Conservation (phyloP, 306 rosid genomes). For the Glycine tomentella region DNA sequence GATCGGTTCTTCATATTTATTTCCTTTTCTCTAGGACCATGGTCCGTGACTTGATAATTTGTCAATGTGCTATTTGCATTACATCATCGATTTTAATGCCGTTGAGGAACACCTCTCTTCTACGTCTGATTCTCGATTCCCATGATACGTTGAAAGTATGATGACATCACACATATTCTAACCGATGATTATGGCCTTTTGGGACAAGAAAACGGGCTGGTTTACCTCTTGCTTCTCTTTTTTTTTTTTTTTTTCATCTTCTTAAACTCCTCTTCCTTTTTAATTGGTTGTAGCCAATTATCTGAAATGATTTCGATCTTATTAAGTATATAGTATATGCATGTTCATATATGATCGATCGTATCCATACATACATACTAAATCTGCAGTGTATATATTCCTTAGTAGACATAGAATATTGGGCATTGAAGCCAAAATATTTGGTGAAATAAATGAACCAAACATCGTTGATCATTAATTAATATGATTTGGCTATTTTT, state of each 20-base stretch:
- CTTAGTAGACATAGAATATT: no score
- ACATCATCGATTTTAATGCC: slow-evolving; percentile 36
- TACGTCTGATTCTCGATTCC: slow-evolving; percentile 10
- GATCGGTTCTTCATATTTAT: not conserved
- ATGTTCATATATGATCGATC: no score
- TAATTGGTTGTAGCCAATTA: slow-evolving; percentile 19
- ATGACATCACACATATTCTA: slow-evolving; percentile 22
- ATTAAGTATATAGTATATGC: not conserved
- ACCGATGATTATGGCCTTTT: not conserved
- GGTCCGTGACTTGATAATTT: slow-evolving; percentile 9
- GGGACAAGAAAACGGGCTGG: not conserved
- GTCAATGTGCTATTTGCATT: slow-evolving; percentile 21
- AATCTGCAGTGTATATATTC: no score
- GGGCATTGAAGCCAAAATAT: slow-evolving; percentile 35
- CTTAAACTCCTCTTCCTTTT: not conserved
- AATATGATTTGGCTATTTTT: slow-evolving; percentile 46
- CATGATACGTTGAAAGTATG: not conserved
- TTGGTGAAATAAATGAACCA: slow-evolving; percentile 67
- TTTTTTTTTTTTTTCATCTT: no score
- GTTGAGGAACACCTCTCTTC: slow-evolving; percentile 7
- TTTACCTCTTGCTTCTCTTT: not conserved
- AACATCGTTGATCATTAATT: slow-evolving; percentile 50
- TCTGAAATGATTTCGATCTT: not conserved
- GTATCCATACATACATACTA: no score
- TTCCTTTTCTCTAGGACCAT: not conserved